phyloP scores from a whole-genome alignment of 2,329 filamentous ascomycete genomes.

The Teratosphaeria destructans region DNA sequence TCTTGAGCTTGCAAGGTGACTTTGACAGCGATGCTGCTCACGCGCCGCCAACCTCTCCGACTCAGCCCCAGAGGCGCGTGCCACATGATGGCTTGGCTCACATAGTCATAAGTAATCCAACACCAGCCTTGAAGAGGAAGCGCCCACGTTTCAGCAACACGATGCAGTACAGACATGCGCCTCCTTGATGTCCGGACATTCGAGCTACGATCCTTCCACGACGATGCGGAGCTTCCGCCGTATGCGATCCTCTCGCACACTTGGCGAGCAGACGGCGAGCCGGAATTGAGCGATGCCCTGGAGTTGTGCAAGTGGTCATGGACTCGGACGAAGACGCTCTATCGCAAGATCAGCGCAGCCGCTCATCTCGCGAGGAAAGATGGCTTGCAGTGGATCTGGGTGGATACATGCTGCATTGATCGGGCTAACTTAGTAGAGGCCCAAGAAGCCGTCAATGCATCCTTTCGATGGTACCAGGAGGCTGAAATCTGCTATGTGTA shows the following conservation, averaged over 20 bases:
- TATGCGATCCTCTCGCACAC: conserved; percentile 3
- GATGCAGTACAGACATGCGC: not conserved
- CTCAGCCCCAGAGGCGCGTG: not conserved
- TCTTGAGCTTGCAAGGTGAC: not conserved
- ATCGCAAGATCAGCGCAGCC: not conserved
- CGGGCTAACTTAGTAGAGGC: conserved; percentile 1
- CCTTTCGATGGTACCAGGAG: conserved; percentile 4
- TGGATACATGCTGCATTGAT: conserved; percentile 6
- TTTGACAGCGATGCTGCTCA: not conserved
- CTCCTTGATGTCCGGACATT: not conserved
- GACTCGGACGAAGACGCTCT: not conserved
- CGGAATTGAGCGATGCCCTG: not conserved
- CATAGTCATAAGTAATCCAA: not conserved
- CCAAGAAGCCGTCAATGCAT: conserved; percentile 5
- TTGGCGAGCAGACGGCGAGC: not conserved
- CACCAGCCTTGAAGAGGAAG: not conserved
- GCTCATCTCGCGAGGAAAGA: not conserved
- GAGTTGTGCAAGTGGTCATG: not conserved
- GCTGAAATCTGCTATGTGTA: conserved; percentile 7
- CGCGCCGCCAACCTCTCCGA: not conserved
- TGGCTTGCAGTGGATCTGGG: conserved; percentile 4
- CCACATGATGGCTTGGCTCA: not conserved
- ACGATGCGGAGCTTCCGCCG: not conserved
- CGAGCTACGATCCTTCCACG: not conserved
- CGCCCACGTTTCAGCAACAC: not conserved